Base-by-base conservation (phyloP, 2,329 filamentous ascomycete genomes). In the Calonectria hongkongensis region DNA sequence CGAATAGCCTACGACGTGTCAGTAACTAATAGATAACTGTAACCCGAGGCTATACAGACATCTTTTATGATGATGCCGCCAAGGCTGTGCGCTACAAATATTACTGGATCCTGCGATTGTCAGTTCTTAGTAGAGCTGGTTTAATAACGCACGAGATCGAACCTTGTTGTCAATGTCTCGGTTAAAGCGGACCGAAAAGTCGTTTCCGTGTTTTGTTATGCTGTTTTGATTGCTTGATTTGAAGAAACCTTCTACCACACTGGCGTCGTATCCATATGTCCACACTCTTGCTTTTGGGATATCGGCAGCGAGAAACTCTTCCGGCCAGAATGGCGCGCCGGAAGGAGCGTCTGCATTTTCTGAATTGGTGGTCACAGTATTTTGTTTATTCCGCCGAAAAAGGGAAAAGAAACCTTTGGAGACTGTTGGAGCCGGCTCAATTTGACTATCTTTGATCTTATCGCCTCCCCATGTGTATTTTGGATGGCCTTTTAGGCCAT, bases 261-360 rank as follows among this genome's bases (percentile, higher is more conserved):
- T 81, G 21, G 83, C 83, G 68, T 86, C 81, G 74, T 85, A 86
- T 47, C 84, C 84, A 69, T 85, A 86, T n/a, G 83, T 85, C 82
- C 80, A 84, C 39, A 85, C 73, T 69, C 80, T 78, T 41, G 84
- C 84, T 18, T 83, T 71, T 25, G 81, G 82, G 16, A 85, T 73
- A 73, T 85, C 83, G n/a, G 74, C 27, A n/a, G 74, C 48, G n/a
- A 86, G 81, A 60, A 79, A 82, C 16, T 85, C 81, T 27, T 79
- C 69, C 5, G 83, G 84, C 84, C 82, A 85, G 74, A 83, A 85
- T 0, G 80, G 72, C 54, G 72, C 76, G 16, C 50, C 39, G 10
- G 12, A 60, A 33, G 66, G 21, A 43, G 25, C 47, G 7, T 58
- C 21, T 33, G 30, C 63, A 39, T 41, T 39, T 8, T 21, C 41